Base-by-base conservation (phyloP, 2,329 filamentous ascomycete species). In the Metarhizium anisopliae region DNA sequence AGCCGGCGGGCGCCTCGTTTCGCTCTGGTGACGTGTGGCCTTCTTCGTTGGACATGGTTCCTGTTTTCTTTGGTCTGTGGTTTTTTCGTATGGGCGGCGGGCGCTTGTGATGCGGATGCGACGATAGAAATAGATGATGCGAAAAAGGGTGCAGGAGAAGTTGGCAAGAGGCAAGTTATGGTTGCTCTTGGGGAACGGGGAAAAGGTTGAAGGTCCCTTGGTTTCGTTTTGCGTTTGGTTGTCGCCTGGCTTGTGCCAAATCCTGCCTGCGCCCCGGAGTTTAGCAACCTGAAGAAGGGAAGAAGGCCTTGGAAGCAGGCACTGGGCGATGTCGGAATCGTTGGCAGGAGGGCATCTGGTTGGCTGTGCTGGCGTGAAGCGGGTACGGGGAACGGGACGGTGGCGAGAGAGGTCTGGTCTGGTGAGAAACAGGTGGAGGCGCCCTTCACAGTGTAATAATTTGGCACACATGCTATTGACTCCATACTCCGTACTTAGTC, bases 1-100 rank as follows among this genome's bases (percentile, higher is more conserved):
- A 77, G 55, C 77, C 75, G 29, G 77, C 75, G 53, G 74, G 67
- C 35, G 74, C 71, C 30, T 71, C 71, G 54, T 75, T 70, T 47
- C 70, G 71, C 54, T 67, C 66, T 55, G 76, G 75, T 64, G 77
- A 77, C 59, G 77, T 76, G 62, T 78, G 73, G 64, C 78, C 75
- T 59, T 69, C 66, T 54, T 70, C 68, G 61, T 65, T 62, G 54
- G 77, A 77, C 78, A 82, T 83, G 40, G 14, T 56, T 47, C 38
- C 36, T 32, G 43, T 40, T 25, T 36, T 30, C 32, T 32, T 38
- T 13, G 18, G 20, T 40, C 10, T 40, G 11, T 8, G 43, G 2
- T 20, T 45, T 20, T 6, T 11, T 32, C 30, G 45, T 18, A 45
- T 16, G 20, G 25, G 30, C 16, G 25, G 18, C 6, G 53, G 32